Base-by-base conservation (phyloP, 257 asterid species). In the Prunella vulgaris region DNA sequence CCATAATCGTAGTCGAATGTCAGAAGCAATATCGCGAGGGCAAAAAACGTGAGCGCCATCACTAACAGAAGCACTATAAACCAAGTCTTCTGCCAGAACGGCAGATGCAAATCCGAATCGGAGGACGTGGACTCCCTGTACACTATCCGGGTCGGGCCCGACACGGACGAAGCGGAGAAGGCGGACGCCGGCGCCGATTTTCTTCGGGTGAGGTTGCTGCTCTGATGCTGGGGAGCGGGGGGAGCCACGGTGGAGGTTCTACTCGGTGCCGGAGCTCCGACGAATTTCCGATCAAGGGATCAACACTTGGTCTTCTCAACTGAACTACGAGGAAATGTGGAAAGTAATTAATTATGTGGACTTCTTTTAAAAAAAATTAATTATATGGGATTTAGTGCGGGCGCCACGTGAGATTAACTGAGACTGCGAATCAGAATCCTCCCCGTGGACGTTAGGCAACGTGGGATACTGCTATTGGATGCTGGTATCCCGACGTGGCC, bases 11-110 rank as follows among this genome's bases (percentile, higher is more conserved):
- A 85, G 67, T 90, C 97, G 9, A 90, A 89, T 24, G 93, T 80
- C 5, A 92, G 73, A 60, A 85, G 87, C 68, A 86, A 85, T 53
- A 90, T 88, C 1, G 97, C 97, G 27, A 92, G 84, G 28, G 80
- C 91, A 46, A 92, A 90, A 61, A 88, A 92, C 14, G 95, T 78
- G 70, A 85, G 33, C 10, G 98, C 96, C 98, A 92, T 92, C 48
- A 76, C 70, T 51, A 92, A 72, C 70, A 92, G 70, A 54, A 88
- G 35, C 0, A 78, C 78, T 10, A 92, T 84, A 68, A 92, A 92
- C 98, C 97, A 88, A 63, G 88, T 87, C 66, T 76, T 75, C 75
- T 86, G 95, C 98, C 98, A 92, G 83, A 92, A 84, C 9, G 96
- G 97, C 0, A 74, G 76, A 33, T 66, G 76, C 24, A 79, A 85